These are phyloP conservation scores for Epichloe festucae DNA, from an alignment of 2,329 filamentous ascomycete genomes.

Conservation along the genomic window DNA sequence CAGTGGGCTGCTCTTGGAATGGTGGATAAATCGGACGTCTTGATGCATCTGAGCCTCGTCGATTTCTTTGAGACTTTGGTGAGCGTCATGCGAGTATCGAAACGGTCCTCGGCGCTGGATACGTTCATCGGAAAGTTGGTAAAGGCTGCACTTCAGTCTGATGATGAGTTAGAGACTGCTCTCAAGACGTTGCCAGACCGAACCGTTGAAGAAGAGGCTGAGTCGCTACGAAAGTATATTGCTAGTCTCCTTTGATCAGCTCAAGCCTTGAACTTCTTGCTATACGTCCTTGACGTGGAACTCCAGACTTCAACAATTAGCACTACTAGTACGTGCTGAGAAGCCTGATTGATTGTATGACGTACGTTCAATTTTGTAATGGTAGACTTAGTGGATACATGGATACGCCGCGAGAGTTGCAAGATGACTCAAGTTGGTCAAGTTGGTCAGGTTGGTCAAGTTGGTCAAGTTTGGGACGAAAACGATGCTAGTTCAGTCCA, in stretches of 20 bases:
- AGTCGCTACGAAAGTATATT: constrained; percentile 32
- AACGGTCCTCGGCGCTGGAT: constrained; percentile 22
- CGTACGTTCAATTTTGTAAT: no score
- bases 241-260: constrained; percentile 19
- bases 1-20: constrained; percentile 39
- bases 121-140: constrained; percentile 26
- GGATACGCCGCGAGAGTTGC: no score
- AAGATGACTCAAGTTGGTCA: neutral
- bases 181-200: constrained; percentile 32
- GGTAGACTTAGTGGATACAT: no score
- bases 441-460: neutral
- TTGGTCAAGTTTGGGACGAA: neutral
- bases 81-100: constrained; percentile 31
- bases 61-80: constrained; percentile 41
- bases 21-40: constrained; percentile 33
- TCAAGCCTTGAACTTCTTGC: no score
- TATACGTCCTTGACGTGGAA: no score
- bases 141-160: constrained; percentile 25
- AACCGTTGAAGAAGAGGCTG: constrained; percentile 38
- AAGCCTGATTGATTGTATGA: no score
- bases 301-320: no score
- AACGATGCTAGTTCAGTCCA: no score
- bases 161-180: constrained; percentile 24
- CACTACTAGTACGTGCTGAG: no score
- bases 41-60: constrained; percentile 38